phyloP scores from a whole-genome alignment of 2,329 filamentous ascomycete species.

The Alternaria hordeiaustralica region DNA sequence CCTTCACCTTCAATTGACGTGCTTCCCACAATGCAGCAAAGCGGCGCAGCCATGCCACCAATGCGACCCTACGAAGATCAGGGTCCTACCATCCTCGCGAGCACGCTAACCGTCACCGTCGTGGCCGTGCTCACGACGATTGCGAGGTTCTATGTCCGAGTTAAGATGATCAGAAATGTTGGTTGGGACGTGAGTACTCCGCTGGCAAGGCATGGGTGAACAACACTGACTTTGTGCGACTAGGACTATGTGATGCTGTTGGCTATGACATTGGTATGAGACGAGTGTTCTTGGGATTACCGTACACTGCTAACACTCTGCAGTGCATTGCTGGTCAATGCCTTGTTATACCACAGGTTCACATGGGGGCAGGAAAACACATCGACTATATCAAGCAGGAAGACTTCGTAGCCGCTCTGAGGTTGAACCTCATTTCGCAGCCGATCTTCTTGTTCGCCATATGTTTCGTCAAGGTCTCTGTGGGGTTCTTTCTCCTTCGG shows the following conservation, averaged over 20 bases:
- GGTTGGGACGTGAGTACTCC: slow-evolving; percentile 55
- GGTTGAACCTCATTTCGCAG: slow-evolving; percentile 58
- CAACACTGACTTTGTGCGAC: slow-evolving; percentile 10
- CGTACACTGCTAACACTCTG: slow-evolving; percentile 4
- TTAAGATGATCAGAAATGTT: slow-evolving; percentile 56
- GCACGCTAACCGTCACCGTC: slow-evolving; percentile 51
- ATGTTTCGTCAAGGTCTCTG: slow-evolving; percentile 57
- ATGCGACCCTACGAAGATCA: slow-evolving; percentile 29
- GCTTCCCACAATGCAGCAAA: background rate
- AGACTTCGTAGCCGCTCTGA: slow-evolving; percentile 48
- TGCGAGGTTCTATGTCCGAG: slow-evolving; percentile 57
- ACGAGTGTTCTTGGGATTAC: background rate
- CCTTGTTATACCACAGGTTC: slow-evolving; percentile 51
- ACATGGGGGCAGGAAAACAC: slow-evolving; percentile 56
- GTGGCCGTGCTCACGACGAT: slow-evolving; percentile 51
- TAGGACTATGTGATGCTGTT: slow-evolving; percentile 54
- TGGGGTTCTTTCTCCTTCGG: slow-evolving; percentile 57
- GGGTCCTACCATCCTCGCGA: slow-evolving; percentile 49
- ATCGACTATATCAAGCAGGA: slow-evolving; percentile 50
- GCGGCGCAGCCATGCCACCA: background rate
- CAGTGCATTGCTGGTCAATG: slow-evolving; percentile 50
- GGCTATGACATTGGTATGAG: slow-evolving; percentile 47
- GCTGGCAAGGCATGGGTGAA: background rate
- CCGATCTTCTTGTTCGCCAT: slow-evolving; percentile 56
- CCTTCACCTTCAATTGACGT: background rate